Evolutionary conservation across 2,329 filamentous ascomycete species (phyloP), one percentile per base, ranked within the genome.

Genomic region (Ascochyta clinopodiicola): DNA sequence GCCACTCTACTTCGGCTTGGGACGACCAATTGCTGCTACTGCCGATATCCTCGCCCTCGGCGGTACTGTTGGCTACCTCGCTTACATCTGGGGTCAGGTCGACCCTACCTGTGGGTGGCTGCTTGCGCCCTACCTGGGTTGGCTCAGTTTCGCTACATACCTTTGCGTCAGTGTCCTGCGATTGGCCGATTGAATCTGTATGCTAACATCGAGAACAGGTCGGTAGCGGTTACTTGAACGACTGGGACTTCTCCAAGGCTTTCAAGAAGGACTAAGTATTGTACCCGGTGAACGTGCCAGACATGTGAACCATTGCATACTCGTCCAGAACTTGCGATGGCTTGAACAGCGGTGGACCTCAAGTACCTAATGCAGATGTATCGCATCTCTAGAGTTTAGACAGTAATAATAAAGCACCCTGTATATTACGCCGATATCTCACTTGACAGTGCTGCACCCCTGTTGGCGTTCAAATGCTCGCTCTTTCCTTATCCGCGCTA

Each of bases 81-180:
- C 90, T 13, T 90, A 89, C 68, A 78, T 90, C 54, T 97, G 91
- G 88, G 86, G 86, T 57, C 81, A 86, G 60, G 84, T 94, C 42
- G 93, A 97, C 73, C 75, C 81, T 19, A 81, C 86, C 7, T 87
- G 91, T 19, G 90, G 86, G 15, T 93, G 86, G 85, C 81, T 86
- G 62, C 82, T 96, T 76, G 84, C 85, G 22, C 94, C 93, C 0
- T 98, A 97, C 72, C 78, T 96, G 24, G 90, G 81, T 15, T 98
- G 94, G 94, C 78, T 97, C 65, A 81, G 87, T 48, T 97, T 96
- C 72, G 93, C 92, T 29, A 92, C 90, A 0, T 98, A 97, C 72
- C 80, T 98, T 47, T 91, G 87, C 67, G 86, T 85, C 61, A 71
- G 75, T 62, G 17, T 19, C 39, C 1, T 15, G 6, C 10, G 4